These are phyloP conservation scores for Tephrocybe sp. DNA, from an alignment of 768 basidiomycete species.

Conservation along the genomic window DNA sequence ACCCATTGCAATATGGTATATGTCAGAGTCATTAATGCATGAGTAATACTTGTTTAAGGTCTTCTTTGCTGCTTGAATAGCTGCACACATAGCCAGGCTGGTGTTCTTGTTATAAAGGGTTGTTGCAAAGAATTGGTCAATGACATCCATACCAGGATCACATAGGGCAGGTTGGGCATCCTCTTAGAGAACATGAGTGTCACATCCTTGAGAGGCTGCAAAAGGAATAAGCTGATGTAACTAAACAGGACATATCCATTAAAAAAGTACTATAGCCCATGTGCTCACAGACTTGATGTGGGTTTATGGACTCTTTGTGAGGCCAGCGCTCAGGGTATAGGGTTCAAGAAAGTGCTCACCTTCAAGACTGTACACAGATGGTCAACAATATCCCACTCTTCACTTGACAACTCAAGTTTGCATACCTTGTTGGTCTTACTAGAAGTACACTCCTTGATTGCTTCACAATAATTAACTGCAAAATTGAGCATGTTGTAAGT, in stretches of 20 bases:
- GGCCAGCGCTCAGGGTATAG: too few relatives aligned
- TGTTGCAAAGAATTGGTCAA: slow-evolving; percentile 19
- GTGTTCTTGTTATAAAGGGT: background rate
- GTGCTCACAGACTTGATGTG: too few relatives aligned
- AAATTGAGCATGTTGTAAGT: slow-evolving; percentile 30
- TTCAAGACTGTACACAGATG: slow-evolving; percentile 25
- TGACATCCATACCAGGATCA: slow-evolving; percentile 37
- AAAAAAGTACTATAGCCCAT: too few relatives aligned
- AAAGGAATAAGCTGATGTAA: background rate
- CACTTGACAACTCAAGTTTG: slow-evolving; percentile 14
- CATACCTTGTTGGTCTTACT: slow-evolving; percentile 12
- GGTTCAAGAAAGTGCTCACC: slow-evolving; percentile 16
- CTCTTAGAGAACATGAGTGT: slow-evolving; percentile 27
- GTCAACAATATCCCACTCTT: slow-evolving; percentile 27
- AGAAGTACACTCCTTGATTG: slow-evolving; percentile 21
- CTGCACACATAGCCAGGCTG: slow-evolving; percentile 16
- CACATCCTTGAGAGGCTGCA: slow-evolving; percentile 25
- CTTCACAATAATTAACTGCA: slow-evolving; percentile 22
- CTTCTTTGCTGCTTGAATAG: slow-evolving; percentile 21
- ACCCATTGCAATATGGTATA: slow-evolving; percentile 32
- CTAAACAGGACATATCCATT: too few relatives aligned
- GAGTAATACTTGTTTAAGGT: slow-evolving; percentile 30
- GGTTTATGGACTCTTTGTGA: too few relatives aligned
- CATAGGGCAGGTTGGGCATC: slow-evolving; percentile 24
- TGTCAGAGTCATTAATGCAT: slow-evolving; percentile 23